These are phyloP conservation scores for Vaccinium corymbosum DNA, from an alignment of 148 eudicot species.

Conservation along the genomic window DNA sequence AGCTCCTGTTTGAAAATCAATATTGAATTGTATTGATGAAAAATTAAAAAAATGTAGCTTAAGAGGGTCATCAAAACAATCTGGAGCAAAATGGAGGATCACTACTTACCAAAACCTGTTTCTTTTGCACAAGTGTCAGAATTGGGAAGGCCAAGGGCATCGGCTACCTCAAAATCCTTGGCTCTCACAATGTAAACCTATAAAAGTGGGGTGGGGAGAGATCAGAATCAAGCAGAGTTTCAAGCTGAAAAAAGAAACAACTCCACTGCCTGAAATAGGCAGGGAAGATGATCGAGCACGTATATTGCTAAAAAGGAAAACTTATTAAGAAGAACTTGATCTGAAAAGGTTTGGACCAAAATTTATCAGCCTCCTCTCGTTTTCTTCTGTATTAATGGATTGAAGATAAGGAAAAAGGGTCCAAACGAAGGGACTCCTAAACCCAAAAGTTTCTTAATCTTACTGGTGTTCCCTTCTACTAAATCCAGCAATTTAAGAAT, in stretches of 20 bases:
- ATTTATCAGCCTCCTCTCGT: background rate
- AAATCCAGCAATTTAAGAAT: background rate
- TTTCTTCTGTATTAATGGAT: background rate
- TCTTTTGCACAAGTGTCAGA: background rate
- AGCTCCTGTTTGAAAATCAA: background rate
- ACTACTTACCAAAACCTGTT: background rate
- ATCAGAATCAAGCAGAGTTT: background rate
- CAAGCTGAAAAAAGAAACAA: background rate
- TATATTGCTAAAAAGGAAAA: background rate
- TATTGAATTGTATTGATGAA: background rate
- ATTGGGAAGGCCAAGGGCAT: background rate
- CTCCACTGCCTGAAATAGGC: background rate
- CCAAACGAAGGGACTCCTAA: background rate
- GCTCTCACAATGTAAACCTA: conserved; percentile 13
- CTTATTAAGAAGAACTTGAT: conserved; percentile 10
- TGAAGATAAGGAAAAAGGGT: background rate
- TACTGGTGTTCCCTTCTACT: background rate
- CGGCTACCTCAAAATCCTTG: background rate
- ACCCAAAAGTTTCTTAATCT: background rate
- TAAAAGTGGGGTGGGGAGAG: background rate
- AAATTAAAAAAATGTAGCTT: background rate
- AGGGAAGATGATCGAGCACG: background rate
- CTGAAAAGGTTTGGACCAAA: background rate
- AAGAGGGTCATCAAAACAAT: background rate
- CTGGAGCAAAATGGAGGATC: background rate